Evolutionary conservation across 371 early-diverging fungal species (phyloP).

Genomic region (Dichotomocladium elegans): DNA sequence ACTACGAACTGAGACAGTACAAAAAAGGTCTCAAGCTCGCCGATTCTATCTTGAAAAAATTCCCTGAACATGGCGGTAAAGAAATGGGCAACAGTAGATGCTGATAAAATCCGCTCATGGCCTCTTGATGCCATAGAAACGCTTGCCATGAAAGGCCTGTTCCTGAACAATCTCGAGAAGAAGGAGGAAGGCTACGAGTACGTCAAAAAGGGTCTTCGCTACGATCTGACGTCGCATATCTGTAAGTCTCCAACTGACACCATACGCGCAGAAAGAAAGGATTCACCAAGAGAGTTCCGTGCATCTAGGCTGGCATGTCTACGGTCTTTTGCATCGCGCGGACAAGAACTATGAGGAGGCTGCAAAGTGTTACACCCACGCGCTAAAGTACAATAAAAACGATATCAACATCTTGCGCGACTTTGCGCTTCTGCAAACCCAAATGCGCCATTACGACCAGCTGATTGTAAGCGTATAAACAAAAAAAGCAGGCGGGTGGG

Average conservation of each 20-base stretch:
- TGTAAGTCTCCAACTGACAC: constrained; percentile 53
- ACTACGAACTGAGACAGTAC: constrained; percentile 92
- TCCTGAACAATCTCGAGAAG: constrained; percentile 81
- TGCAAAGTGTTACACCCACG: constrained; percentile 85
- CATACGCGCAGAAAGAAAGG: neutral
- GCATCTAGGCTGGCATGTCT: constrained; percentile 91
- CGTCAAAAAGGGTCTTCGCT: constrained; percentile 81
- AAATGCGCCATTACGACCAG: constrained; percentile 84
- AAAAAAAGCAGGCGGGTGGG: neutral
- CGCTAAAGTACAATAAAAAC: constrained; percentile 87
- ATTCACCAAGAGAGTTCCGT: neutral
- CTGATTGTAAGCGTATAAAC: constrained; percentile 53
- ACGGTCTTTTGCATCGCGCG: constrained; percentile 84
- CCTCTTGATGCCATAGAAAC: too few species aligned
- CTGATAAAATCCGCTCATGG: too few species aligned
- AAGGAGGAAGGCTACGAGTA: constrained; percentile 89
- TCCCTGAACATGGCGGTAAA: constrained; percentile 91
- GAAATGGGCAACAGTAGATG: too few species aligned
- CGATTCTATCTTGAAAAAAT: constrained; percentile 90
- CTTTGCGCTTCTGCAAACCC: constrained; percentile 82
- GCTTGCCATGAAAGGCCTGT: constrained; percentile 92
- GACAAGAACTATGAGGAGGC: constrained; percentile 96
- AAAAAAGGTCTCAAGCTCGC: constrained; percentile 91
- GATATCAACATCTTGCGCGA: constrained; percentile 92
- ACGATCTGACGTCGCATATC: constrained; percentile 80